Base-by-base conservation (phyloP, 306 rosid genomes). In the Oemleria cerasiformis region DNA sequence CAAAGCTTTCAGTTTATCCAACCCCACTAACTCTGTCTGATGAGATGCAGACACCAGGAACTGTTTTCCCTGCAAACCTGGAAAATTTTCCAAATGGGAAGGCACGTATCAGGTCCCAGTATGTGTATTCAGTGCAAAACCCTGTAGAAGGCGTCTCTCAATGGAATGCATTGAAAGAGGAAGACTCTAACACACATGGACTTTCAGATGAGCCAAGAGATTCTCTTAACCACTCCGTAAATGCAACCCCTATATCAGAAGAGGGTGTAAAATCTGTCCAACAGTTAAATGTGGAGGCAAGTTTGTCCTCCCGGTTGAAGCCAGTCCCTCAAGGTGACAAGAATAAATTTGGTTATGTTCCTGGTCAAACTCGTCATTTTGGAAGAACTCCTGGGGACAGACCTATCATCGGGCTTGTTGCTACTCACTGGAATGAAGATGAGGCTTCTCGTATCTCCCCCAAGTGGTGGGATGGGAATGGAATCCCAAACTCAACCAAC, bases 1-100 rank as follows among this genome's bases (percentile, higher is more conserved):
- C 75, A 45, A 87, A 77, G 82, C 68, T 39, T 76, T 87, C 85
- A 57, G 92, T 91, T 51, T 81, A 81, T 83, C 91, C 96, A 63
- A 95, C 97, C 45, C 99, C 97, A 3, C 68, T 77, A 81, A 88
- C 87, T 81, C 85, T 91, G 50, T 88, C 87, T 73, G 96, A 86
- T 1, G 96, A 88, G 76, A 86, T 95, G 92, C 96, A 91, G 85
- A 94, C 97, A 38, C 97, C 97, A 25, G 99, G 99, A 81, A 94
- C 97, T 17, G 90, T 84, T 71, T 91, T 80, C 59, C 97, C 97
- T 9, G 71, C 89, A 74, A 76, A 89, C 76, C 30, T 76, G 56
- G 89, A 86, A 73, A 69, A 79, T 63, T 73, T 78, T 73, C 84
- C 80, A 48, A 77, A 72, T 77, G 85, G 84, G 34, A 94, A 74